Conservation (phyloP, 2,329 filamentous ascomycete genomes). For the Epichloe scottii region DNA sequence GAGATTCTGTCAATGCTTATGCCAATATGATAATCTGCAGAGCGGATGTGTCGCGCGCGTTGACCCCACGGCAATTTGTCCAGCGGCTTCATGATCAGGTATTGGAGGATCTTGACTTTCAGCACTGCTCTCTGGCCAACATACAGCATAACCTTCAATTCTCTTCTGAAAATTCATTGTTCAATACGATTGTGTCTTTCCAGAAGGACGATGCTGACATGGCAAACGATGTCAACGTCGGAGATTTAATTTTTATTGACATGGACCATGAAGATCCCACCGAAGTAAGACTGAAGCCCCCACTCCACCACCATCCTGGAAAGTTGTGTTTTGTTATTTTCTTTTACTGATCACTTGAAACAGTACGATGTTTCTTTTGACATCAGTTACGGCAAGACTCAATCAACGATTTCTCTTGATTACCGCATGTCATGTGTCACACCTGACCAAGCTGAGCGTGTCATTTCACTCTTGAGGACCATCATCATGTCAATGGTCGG, state of each 20-base stretch:
- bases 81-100: constrained; percentile 29
- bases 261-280: constrained; percentile 3
- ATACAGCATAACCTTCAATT: constrained; percentile 24
- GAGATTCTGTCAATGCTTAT: constrained; percentile 4
- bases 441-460: not conserved
- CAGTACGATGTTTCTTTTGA: constrained; percentile 1
- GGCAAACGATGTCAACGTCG: not conserved
- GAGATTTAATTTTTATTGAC: not conserved
- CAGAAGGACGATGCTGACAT: constrained; percentile 10
- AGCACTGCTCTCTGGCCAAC: constrained; percentile 35
- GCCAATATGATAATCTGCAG: constrained; percentile 2
- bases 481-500: constrained; percentile 1
- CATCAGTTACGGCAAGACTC: constrained; percentile 1
- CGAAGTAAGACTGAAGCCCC: not conserved
- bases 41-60: constrained; percentile 12
- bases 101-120: constrained; percentile 29
- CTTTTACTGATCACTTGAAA: not conserved
- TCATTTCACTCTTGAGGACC: not conserved
- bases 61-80: constrained; percentile 22
- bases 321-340: too few species aligned
- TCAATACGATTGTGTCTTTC: constrained; percentile 22
- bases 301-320: too few species aligned
- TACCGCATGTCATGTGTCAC: not conserved
- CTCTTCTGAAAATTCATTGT: constrained; percentile 11
- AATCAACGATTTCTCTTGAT: not conserved